These are phyloP conservation scores for Candida freyschussii DNA, from an alignment of 1,139 yeast genomes.

Conservation along the genomic window DNA sequence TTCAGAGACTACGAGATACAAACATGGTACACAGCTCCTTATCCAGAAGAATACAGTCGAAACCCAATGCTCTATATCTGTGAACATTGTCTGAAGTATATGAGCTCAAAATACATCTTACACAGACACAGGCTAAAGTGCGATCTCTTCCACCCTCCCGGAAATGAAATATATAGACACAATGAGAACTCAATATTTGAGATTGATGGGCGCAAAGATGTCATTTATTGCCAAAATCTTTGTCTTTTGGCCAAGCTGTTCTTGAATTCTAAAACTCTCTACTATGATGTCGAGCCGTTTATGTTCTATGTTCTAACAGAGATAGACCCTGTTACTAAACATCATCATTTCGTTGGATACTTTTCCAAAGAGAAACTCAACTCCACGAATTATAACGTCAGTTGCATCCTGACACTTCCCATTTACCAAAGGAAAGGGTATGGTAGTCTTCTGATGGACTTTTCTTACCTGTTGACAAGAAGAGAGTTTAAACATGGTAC, in stretches of 20 bases:
- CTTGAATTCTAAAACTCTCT: constrained; percentile 83
- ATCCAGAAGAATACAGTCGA: constrained; percentile 79
- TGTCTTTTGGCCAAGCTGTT: constrained; percentile 87
- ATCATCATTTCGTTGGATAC: constrained; percentile 85
- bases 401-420: constrained; percentile 88
- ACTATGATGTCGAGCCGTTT: constrained; percentile 94
- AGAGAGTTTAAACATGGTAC: constrained; percentile 80
- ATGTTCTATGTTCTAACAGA: constrained; percentile 82
- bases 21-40: constrained; percentile 93
- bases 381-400: constrained; percentile 72
- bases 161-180: constrained; percentile 81
- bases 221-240: constrained; percentile 79
- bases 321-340: constrained; percentile 43
- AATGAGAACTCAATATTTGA: constrained; percentile 72
- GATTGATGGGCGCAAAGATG: constrained; percentile 84
- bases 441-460: constrained; percentile 84
- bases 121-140: constrained; percentile 73
- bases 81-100: constrained; percentile 80
- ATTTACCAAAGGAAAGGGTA: constrained; percentile 84
- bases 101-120: constrained; percentile 63
- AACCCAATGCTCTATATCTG: constrained; percentile 67
- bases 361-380: constrained; percentile 85
- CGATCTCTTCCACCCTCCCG: constrained; percentile 74
- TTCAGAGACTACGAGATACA: constrained; percentile 70
- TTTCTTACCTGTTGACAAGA: constrained; percentile 74